Conservation (phyloP, 2,329 filamentous ascomycete species). For the Colletotrichum sp. region DNA sequence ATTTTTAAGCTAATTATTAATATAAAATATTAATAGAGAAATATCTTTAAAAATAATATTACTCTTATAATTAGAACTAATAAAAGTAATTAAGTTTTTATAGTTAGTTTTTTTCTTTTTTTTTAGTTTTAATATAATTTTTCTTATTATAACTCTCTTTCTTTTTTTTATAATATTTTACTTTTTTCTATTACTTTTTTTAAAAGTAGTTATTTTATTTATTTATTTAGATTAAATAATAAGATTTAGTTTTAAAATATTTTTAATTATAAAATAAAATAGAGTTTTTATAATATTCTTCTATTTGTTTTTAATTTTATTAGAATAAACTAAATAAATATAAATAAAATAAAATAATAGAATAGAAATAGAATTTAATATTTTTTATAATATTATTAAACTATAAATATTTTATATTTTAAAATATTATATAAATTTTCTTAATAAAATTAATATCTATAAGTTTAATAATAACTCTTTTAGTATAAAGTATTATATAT, state of each 20-base stretch:
- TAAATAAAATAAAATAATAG: neutral
- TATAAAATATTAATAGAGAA: accelerated
- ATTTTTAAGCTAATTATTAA: neutral
- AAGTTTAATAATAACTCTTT: too few relatives aligned
- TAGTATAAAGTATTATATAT: too few relatives aligned
- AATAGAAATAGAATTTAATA: neutral
- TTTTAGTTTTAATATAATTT: neutral
- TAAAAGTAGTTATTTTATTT: accelerated
- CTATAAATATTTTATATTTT: neutral
- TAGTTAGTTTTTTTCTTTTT: neutral
- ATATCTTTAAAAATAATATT: neutral
- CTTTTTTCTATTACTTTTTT: neutral
- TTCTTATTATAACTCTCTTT: neutral
- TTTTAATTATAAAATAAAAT: neutral
- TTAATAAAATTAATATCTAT: too few relatives aligned
- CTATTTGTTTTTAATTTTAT: neutral
- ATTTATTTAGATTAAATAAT: neutral
- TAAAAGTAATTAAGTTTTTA: neutral
- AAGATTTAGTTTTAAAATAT: neutral
- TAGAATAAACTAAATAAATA: neutral
- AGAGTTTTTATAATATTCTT: neutral
- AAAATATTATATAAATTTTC: too few relatives aligned
- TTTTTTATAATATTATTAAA: neutral
- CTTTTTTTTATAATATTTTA: neutral
- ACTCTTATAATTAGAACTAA: neutral